These are phyloP conservation scores for Wickerhamiella azyma DNA, from an alignment of 805 yeast species.

Conservation along the genomic window DNA sequence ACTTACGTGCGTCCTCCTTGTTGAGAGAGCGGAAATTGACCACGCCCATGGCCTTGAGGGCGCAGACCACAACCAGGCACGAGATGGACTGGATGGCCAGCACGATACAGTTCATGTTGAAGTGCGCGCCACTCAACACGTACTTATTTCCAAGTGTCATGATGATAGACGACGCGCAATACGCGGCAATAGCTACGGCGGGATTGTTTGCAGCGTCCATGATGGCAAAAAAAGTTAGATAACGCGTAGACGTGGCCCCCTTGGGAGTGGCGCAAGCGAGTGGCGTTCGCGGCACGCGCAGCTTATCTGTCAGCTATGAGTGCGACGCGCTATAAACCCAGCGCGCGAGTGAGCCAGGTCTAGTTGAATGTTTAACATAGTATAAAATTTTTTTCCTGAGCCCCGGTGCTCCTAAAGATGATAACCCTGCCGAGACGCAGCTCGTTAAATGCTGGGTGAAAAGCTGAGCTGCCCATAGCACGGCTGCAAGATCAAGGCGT, in stretches of 20 bases:
- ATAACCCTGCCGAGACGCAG: too few relatives aligned
- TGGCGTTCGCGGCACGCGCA: not conserved
- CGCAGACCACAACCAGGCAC: slow-evolving; percentile 58
- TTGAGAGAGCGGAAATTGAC: slow-evolving; percentile 81
- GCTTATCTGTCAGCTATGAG: too few relatives aligned
- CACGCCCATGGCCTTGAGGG: slow-evolving; percentile 58
- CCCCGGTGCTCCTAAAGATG: too few relatives aligned
- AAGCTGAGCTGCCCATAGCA: too few relatives aligned
- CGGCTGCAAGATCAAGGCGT: too few relatives aligned
- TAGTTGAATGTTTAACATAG: too few relatives aligned
- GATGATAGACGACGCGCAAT: slow-evolving; percentile 87
- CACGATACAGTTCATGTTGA: slow-evolving; percentile 75
- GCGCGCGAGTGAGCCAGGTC: too few relatives aligned
- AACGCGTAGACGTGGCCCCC: not conserved
- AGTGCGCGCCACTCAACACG: slow-evolving; percentile 69
- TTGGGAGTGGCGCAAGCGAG: not conserved
- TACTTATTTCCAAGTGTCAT: slow-evolving; percentile 97
- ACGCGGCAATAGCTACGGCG: slow-evolving; percentile 29
- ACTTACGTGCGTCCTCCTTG: slow-evolving; percentile 78
- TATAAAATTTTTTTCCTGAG: too few relatives aligned
- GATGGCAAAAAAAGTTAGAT: not conserved
- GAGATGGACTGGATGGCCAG: slow-evolving; percentile 81
- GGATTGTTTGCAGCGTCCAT: slow-evolving; percentile 23
- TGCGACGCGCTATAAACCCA: too few relatives aligned
- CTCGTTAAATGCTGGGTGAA: too few relatives aligned